Base-by-base conservation (phyloP, 2,329 filamentous ascomycete genomes). In the Capronia epimyces region DNA sequence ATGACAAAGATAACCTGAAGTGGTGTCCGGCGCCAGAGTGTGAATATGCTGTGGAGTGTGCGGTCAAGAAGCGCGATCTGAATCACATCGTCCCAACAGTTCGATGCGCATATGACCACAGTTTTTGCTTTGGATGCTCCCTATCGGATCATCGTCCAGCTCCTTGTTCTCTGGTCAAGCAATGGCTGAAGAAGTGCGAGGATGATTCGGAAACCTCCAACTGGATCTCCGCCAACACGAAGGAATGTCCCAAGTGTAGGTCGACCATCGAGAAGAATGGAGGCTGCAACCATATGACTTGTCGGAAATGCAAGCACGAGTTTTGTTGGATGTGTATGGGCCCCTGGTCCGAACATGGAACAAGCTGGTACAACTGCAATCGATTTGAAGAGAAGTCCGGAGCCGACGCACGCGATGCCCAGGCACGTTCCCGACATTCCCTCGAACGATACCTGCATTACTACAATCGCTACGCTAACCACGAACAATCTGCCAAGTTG, bases 261-360 rank as follows among this genome's bases (percentile, higher is more conserved):
- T 97, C 91, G 1, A 98, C 93, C 0, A 98, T 98, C 39, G 93
- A 98, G 71, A 98, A 98, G 80, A 98, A 98, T 60, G 90, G 90
- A 46, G 90, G 90, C 2, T 96, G 90, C 74, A 96, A 96, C 72
- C 90, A 96, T 69, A 96, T 96, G 90, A 96, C 90, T 0, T 96
- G 90, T 67, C 78, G 90, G 50, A 96, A 96, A 69, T 96, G 90
- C 74, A 89, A 89, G 64, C 84, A 96, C 65, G 90, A 96, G 65
- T 96, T 98, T 65, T 98, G 93, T 72, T 98, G 93, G 93, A 97
- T 98, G 87, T 98, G 93, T 65, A 98, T 98, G 93, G 93, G 93
- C 0, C 75, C 95, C 1, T 98, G 93, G 93, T 94, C 89, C 1
- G 93, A 98, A 70, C 93, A 98, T 67, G 93, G 93, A 57, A 98